A percentile compares a stretch with the other conserved stretches of the same genome.
Conservation (phyloP, 345 rosid species). For the Garcia nutans region DNA sequence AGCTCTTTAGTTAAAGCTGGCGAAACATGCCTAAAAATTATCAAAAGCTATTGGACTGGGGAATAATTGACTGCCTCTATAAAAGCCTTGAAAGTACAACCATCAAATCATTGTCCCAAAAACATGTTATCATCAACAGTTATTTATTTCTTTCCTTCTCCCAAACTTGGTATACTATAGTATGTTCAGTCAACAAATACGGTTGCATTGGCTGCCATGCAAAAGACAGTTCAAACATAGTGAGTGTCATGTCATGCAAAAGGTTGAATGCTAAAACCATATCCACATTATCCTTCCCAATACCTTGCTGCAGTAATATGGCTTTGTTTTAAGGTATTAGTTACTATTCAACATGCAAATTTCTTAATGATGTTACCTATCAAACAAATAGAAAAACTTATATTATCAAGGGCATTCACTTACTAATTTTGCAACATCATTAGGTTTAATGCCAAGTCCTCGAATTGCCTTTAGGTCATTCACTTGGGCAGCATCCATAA, state of each 20-base stretch:
- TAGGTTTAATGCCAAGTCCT: conserved; percentile 71
- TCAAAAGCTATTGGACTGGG: background rate
- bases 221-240: background rate
- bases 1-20: background rate
- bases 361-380: background rate
- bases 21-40: background rate
- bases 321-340: background rate
- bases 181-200: background rate
- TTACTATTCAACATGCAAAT: background rate
- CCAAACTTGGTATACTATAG: background rate
- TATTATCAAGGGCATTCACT: conserved; percentile 30
- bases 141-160: background rate
- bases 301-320: background rate
- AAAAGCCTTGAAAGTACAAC: background rate
- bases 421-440: conserved; percentile 80
- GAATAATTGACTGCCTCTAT: background rate
- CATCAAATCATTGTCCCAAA: background rate
- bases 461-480: conserved; percentile 65
- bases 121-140: background rate
- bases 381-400: conserved; percentile 11
- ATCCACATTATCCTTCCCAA: background rate
- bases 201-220: background rate
- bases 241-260: background rate
- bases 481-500: conserved; percentile 87
- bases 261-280: background rate